Percentiles rank a stretch among this genome's conserved stretches.
phyloP scores from a whole-genome alignment of 345 rosid species.

The Trapa incisa region DNA sequence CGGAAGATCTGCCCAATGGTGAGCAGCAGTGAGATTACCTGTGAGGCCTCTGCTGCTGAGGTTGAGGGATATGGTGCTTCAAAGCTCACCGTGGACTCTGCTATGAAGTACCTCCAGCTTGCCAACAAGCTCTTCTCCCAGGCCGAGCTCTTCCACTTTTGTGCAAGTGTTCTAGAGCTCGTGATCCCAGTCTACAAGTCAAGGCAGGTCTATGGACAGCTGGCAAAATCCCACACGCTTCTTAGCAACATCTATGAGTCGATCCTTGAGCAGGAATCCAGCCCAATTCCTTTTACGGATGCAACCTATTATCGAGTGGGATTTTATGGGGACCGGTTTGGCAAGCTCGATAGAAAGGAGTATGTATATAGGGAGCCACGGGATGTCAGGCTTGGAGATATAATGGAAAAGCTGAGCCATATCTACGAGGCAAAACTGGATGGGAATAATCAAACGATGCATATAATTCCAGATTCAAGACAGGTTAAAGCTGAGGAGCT shows the following conservation, averaged over 20 bases:
- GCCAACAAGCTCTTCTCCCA: constrained; percentile 94
- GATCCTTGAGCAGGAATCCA: constrained; percentile 93
- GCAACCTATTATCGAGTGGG: constrained; percentile 98
- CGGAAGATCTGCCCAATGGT: constrained; percentile 96
- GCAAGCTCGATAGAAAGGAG: constrained; percentile 77
- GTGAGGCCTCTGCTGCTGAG: constrained; percentile 97
- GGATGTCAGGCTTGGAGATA: constrained; percentile 93
- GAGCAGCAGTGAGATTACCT: constrained; percentile 65
- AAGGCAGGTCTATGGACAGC: constrained; percentile 89
- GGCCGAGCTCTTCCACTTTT: constrained; percentile 95
- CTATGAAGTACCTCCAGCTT: constrained; percentile 90
- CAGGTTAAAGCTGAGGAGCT: constrained; percentile 95
- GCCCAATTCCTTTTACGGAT: constrained; percentile 88
- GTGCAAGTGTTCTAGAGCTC: constrained; percentile 92
- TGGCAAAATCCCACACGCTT: constrained; percentile 88
- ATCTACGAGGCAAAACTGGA: constrained; percentile 93
- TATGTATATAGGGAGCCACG: constrained; percentile 92
- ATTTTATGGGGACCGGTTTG: constrained; percentile 87
- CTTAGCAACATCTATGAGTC: constrained; percentile 81
- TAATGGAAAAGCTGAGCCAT: constrained; percentile 98
- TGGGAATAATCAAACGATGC: constrained; percentile 61
- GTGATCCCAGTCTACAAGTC: constrained; percentile 96
- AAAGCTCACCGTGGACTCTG: constrained; percentile 97
- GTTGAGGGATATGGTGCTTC: constrained; percentile 99
- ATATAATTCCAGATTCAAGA: constrained; percentile 83